Conservation (phyloP, 257 asterid species). For the Scutellaria barbata region DNA sequence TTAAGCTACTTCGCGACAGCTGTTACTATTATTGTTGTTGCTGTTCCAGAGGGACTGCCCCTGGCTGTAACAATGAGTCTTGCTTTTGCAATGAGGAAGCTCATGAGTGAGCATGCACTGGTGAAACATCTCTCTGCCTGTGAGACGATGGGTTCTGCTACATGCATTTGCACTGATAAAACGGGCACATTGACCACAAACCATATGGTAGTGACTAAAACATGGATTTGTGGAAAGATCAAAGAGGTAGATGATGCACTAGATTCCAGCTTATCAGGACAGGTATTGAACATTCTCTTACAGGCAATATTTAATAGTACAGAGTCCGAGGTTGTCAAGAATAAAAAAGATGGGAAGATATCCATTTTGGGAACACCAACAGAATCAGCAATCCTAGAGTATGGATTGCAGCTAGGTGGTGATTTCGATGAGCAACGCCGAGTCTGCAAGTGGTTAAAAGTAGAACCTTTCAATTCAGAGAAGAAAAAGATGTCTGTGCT, state of each 20-base stretch:
- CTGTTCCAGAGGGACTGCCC: conserved; percentile 96
- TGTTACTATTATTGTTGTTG: conserved; percentile 92
- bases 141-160: conserved; percentile 98
- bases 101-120: conserved; percentile 77
- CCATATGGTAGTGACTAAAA: conserved; percentile 78
- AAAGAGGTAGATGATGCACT: conserved; percentile 49
- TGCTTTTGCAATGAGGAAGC: conserved; percentile 88
- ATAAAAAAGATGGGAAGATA: conserved; percentile 58
- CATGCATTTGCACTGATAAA: conserved; percentile 91
- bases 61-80: conserved; percentile 93
- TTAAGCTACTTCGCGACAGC: conserved; percentile 87
- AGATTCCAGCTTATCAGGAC: conserved; percentile 50
- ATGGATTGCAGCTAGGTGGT: conserved; percentile 78
- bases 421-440: conserved; percentile 71
- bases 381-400: conserved; percentile 82
- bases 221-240: conserved; percentile 62
- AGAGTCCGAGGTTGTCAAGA: conserved; percentile 76
- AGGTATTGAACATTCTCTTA: conserved; percentile 52
- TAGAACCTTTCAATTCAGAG: conserved; percentile 92
- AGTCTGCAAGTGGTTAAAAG: conserved; percentile 59
- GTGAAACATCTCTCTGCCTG: conserved; percentile 93
- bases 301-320: conserved; percentile 82
- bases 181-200: conserved; percentile 94
- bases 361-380: conserved; percentile 87
- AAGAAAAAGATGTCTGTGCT: conserved; percentile 92